Evolutionary conservation across 2,329 filamentous ascomycete genomes (phyloP).

Genomic region (Aspergillus sp.): DNA sequence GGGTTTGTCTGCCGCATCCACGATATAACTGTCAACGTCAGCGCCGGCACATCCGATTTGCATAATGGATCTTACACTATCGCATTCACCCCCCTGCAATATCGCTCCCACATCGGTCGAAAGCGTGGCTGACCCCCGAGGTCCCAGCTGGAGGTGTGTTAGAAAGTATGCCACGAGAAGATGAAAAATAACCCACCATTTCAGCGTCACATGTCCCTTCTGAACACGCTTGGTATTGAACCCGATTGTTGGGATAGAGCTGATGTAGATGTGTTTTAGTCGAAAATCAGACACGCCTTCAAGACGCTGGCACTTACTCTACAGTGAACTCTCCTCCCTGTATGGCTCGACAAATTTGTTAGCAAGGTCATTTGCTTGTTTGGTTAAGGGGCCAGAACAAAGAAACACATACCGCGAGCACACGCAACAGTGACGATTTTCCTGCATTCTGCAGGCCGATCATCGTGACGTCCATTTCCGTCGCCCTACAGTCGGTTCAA

Average conservation of each 20-base stretch:
- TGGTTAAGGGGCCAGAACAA: background rate
- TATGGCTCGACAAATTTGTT: slow-evolving; percentile 18
- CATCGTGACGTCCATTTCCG: slow-evolving; percentile 99
- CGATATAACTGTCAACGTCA: slow-evolving; percentile 71
- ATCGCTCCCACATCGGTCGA: slow-evolving; percentile 98
- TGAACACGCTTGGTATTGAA: slow-evolving; percentile 99
- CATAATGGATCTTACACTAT: slow-evolving; percentile 68
- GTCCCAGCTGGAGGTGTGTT: slow-evolving; percentile 71
- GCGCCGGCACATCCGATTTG: slow-evolving; percentile 1
- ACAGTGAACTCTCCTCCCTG: slow-evolving; percentile 98
- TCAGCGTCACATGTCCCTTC: slow-evolving; percentile 96
- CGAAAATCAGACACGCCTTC: slow-evolving; percentile 11
- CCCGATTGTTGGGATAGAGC: slow-evolving; percentile 96
- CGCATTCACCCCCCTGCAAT: slow-evolving; percentile 95
- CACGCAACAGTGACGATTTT: slow-evolving; percentile 91
- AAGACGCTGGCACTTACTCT: slow-evolving; percentile 71
- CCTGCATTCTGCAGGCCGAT: slow-evolving; percentile 97
- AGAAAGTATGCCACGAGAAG: slow-evolving; percentile 22
- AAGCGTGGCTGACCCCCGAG: slow-evolving; percentile 95
- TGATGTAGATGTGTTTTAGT: slow-evolving; percentile 49
- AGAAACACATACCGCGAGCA: slow-evolving; percentile 80
- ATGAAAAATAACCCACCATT: slow-evolving; percentile 66
- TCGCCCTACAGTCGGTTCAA: slow-evolving; percentile 68
- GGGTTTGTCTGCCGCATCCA: slow-evolving; percentile 87
- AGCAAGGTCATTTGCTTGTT: slow-evolving; percentile 26